A percentile compares a stretch with the other conserved stretches of the same genome.
Conservation (phyloP, 495 filamentous ascomycete species). For the Xylona heveae region DNA sequence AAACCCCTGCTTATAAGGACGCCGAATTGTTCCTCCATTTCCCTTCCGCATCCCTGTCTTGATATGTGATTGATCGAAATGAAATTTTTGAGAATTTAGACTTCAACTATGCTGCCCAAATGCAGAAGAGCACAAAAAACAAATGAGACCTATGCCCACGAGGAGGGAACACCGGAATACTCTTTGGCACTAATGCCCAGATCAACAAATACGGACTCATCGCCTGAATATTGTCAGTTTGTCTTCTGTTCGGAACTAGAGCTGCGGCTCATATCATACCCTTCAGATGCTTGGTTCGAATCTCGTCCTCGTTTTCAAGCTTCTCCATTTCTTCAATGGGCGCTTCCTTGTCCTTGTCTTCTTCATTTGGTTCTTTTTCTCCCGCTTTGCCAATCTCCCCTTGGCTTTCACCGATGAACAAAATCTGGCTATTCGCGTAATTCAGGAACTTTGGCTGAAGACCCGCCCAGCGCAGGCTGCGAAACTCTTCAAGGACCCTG, state of each 20-base stretch:
- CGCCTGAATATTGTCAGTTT: slow-evolving; percentile 13
- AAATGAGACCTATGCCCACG: too few species aligned
- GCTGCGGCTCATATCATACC: slow-evolving; percentile 15
- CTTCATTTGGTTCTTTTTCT: slow-evolving; percentile 29
- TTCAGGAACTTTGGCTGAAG: slow-evolving; percentile 57
- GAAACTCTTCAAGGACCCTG: slow-evolving; percentile 51
- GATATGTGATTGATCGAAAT: too few species aligned
- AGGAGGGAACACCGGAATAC: too few species aligned
- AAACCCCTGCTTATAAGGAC: too few species aligned
- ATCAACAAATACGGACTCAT: slow-evolving; percentile 31
- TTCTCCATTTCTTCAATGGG: slow-evolving; percentile 37
- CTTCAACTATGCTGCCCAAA: too few species aligned
- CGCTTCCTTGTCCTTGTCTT: slow-evolving; percentile 33
- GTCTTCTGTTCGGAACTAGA: background rate
- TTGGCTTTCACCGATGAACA: slow-evolving; percentile 58
- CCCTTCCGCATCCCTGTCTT: too few species aligned
- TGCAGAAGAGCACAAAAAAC: too few species aligned
- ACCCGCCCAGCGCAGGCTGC: slow-evolving; percentile 49
- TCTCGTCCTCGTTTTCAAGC: slow-evolving; percentile 39
- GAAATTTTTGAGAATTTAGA: too few species aligned
- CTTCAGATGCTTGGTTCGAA: slow-evolving; percentile 30
- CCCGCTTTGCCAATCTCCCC: slow-evolving; percentile 37
- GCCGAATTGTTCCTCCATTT: too few species aligned
- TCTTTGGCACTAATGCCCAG: slow-evolving; percentile 28
- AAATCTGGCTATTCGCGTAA: slow-evolving; percentile 57